These are phyloP conservation scores for Huiozyma sinensis DNA, from an alignment of 805 yeast genomes.

Conservation along the genomic window DNA sequence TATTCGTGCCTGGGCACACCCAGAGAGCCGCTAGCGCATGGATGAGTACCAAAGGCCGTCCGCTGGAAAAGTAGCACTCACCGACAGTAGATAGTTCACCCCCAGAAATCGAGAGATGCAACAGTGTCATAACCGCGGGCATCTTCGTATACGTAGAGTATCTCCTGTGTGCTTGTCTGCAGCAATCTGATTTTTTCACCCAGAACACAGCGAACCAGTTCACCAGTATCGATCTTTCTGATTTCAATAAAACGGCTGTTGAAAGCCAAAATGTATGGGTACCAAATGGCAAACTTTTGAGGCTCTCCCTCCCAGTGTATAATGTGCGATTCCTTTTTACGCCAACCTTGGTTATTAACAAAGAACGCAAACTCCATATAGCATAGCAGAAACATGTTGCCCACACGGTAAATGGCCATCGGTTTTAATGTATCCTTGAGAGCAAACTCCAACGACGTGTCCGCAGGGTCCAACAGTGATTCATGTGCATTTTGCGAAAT, in stretches of 20 bases:
- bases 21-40: too few species aligned
- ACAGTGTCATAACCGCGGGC: slow-evolving; percentile 87
- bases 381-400: slow-evolving; percentile 76
- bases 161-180: slow-evolving; percentile 87
- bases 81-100: slow-evolving; percentile 12
- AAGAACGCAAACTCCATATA: slow-evolving; percentile 91
- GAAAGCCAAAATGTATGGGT: slow-evolving; percentile 86
- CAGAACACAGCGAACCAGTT: slow-evolving; percentile 72
- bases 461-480: slow-evolving; percentile 92
- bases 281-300: slow-evolving; percentile 82
- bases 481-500: slow-evolving; percentile 77
- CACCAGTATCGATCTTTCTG: slow-evolving; percentile 81
- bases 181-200: slow-evolving; percentile 87
- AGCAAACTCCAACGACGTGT: slow-evolving; percentile 91
- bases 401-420: slow-evolving; percentile 80
- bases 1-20: too few species aligned
- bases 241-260: slow-evolving; percentile 87
- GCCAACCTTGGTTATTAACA: slow-evolving; percentile 93
- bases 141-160: slow-evolving; percentile 83
- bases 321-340: slow-evolving; percentile 87
- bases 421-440: slow-evolving; percentile 65
- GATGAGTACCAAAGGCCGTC: too few species aligned
- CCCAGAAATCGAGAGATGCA: slow-evolving; percentile 88
- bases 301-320: slow-evolving; percentile 97
- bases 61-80: too few species aligned